These are phyloP conservation scores for Linnemannia exigua DNA, from an alignment of 192 early-diverging fungal genomes.

Conservation along the genomic window DNA sequence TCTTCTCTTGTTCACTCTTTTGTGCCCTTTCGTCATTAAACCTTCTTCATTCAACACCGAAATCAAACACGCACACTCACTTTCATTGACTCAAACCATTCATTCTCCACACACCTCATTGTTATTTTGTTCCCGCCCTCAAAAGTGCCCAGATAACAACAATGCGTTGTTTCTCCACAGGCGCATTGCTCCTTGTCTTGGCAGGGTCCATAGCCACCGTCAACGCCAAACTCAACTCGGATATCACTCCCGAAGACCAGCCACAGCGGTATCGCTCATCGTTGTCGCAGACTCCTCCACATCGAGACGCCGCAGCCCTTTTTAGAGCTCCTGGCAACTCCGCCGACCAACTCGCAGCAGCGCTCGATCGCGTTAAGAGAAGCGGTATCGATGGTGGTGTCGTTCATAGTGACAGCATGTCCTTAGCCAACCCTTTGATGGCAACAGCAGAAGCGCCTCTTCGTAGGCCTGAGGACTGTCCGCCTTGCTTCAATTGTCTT, in stretches of 20 bases:
- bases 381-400: neutral
- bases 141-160: neutral
- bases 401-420: neutral
- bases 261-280: neutral
- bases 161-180: constrained; percentile 3
- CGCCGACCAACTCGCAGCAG: neutral
- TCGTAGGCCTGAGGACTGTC: constrained; percentile 65
- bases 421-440: constrained; percentile 31
- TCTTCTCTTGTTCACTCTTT: neutral
- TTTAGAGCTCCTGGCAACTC: neutral
- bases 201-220: neutral
- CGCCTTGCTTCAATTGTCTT: constrained; percentile 89
- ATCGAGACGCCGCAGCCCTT: neutral
- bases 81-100: neutral
- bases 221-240: neutral
- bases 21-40: neutral
- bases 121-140: neutral
- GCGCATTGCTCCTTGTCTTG: neutral
- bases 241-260: neutral
- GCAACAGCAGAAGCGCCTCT: neutral
- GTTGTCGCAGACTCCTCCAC: neutral
- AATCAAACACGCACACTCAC: too few species aligned
- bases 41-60: neutral
- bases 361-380: neutral
- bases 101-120: neutral